Percentiles rank a stretch among this genome's conserved stretches.
phyloP scores from a whole-genome alignment of 176 grass and related monocot genomes.

The Areca catechu region DNA sequence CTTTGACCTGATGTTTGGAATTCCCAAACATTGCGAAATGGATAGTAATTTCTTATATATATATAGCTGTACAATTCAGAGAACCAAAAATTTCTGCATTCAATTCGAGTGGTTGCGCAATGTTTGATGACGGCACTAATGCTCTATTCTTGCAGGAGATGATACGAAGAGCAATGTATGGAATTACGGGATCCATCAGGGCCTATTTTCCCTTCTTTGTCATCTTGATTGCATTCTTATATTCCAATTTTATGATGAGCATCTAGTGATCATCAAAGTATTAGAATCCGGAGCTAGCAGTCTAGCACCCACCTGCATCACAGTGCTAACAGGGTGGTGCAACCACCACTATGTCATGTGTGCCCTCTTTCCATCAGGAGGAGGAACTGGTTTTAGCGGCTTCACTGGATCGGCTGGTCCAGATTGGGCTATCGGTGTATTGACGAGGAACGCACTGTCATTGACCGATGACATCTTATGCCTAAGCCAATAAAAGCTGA shows the following conservation, averaged over 20 bases:
- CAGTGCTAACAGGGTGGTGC: constrained; percentile 64
- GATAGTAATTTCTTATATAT: too few species aligned
- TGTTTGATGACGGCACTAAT: too few species aligned
- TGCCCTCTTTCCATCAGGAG: constrained; percentile 76
- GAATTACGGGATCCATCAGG: constrained; percentile 84
- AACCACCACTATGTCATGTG: constrained; percentile 91
- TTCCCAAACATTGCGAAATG: too few species aligned
- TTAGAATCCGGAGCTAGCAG: constrained; percentile 88
- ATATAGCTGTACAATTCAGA: too few species aligned
- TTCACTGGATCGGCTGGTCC: constrained; percentile 68
- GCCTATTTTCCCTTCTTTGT: constrained; percentile 81
- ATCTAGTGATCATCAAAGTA: constrained; percentile 77
- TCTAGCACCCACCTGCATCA: constrained; percentile 68
- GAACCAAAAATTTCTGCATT: too few species aligned
- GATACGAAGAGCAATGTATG: constrained; percentile 95
- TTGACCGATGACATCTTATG: constrained; percentile 66
- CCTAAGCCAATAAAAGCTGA: constrained; percentile 74
- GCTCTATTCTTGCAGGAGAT: constrained; percentile 36
- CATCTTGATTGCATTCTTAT: constrained; percentile 85
- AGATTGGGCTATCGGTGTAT: constrained; percentile 65
- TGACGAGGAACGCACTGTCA: constrained; percentile 55
- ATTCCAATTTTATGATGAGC: constrained; percentile 71
- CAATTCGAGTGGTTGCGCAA: too few species aligned
- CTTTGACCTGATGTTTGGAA: too few species aligned
- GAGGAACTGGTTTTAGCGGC: constrained; percentile 82